phyloP scores from a whole-genome alignment of 108 stramenopile genomes.

The Heterococcus sp. region DNA sequence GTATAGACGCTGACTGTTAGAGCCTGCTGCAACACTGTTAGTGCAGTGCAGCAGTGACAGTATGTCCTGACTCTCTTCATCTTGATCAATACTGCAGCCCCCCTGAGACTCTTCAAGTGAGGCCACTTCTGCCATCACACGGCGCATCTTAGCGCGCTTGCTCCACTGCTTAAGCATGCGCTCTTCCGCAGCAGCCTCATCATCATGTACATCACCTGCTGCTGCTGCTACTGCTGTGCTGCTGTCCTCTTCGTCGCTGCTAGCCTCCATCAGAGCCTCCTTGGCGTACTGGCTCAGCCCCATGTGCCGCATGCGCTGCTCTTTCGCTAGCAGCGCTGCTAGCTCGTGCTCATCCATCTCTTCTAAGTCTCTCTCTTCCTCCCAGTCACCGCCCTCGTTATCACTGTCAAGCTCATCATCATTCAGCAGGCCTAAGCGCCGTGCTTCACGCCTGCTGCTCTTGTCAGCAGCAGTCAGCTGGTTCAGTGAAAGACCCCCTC shows the following conservation, averaged over 20 bases:
- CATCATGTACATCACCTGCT: conserved; percentile 20
- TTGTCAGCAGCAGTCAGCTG: conserved; percentile 42
- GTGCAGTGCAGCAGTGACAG: conserved; percentile 48
- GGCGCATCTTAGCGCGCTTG: conserved; percentile 34
- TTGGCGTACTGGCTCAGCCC: conserved; percentile 23
- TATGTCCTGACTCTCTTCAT: conserved; percentile 41
- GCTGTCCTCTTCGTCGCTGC: neutral
- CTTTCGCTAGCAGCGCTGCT: conserved; percentile 26
- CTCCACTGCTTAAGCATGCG: conserved; percentile 33
- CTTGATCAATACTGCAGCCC: neutral
- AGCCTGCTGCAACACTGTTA: conserved; percentile 17
- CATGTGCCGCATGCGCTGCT: conserved; percentile 45
- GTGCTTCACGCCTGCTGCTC: conserved; percentile 39
- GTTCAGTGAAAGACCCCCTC: conserved; percentile 38
- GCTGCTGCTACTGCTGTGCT: neutral
- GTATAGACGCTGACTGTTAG: too few relatives aligned
- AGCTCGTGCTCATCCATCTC: conserved; percentile 42
- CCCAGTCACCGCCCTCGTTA: conserved; percentile 17
- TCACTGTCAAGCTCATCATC: conserved; percentile 44
- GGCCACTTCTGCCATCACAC: conserved; percentile 48
- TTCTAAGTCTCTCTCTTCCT: conserved; percentile 14
- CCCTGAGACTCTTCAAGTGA: conserved; percentile 11
- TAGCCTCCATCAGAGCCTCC: neutral
- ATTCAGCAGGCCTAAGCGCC: conserved; percentile 47
- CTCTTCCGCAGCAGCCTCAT: conserved; percentile 38